Base-by-base conservation (phyloP, 2,329 filamentous ascomycete species). In the Aspergillus floridensis region DNA sequence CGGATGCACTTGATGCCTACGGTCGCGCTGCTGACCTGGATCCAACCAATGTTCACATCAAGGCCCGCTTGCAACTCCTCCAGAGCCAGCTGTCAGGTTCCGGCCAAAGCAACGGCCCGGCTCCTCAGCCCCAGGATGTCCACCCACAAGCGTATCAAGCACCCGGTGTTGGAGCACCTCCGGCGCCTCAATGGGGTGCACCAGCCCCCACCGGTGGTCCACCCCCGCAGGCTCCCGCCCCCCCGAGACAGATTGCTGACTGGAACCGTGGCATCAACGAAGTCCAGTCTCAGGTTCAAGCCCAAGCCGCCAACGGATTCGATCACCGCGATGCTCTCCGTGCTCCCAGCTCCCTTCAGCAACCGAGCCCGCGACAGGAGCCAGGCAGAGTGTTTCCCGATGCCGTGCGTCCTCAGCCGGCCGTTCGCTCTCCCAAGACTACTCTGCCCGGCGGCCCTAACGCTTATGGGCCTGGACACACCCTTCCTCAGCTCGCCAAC, bases 1-100 rank as follows among this genome's bases (percentile, higher is more conserved):
- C 88, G 55, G 95, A 99, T 80, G 95, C 95, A 1, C 83, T 98
- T 49, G 95, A 99, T 76, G 95, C 95, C 5, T 99, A 98, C 74
- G 90, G 93, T 71, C 87, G 95, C 66, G 95, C 95, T 46, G 93
- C 93, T 38, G 95, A 99, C 74, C 86, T 99, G 65, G 95, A 99
- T 72, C 93, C 95, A 0, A 83, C 82, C 62, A 98, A 99, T 72
- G 90, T 91, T 44, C 93, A 98, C 75, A 98, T 99, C 82, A 98
- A 98, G 77, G 92, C 93, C 59, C 88, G 95, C 62, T 82, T 99
- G 62, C 91, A 96, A 73, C 83, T 99, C 50, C 85, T 99, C 59
- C 90, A 95, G 59, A 93, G 86, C 64, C 87, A 62, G 88, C 86
- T 71, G 88, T 91, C 61, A 82, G 89, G 68, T 83, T 67, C 85